Evolutionary conservation across 225 moss, liverwort and hornwort species (phyloP).

Genomic region (Pseudoscleropodium purum): DNA sequence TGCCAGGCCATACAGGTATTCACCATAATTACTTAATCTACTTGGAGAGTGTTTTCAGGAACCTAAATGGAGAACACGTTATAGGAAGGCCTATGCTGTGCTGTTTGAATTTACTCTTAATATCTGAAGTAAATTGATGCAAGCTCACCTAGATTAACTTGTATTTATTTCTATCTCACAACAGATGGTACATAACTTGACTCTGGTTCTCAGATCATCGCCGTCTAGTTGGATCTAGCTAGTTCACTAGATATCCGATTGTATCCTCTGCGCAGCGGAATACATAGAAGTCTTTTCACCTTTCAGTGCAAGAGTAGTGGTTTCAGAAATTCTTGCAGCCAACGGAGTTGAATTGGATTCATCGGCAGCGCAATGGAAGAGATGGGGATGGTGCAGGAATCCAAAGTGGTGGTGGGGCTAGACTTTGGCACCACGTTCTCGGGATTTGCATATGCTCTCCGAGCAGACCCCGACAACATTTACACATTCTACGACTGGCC

Average conservation of each 20-base stretch:
- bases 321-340: neutral
- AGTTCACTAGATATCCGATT: neutral
- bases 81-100: neutral
- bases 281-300: neutral
- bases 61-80: no score
- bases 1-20: neutral
- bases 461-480: neutral
- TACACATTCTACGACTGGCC: neutral
- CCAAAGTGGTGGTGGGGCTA: conserved; percentile 23
- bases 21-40: neutral
- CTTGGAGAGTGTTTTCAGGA: no score
- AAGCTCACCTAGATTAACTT: neutral
- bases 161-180: neutral
- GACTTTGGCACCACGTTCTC: conserved; percentile 21
- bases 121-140: neutral
- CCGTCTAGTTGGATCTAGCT: neutral
- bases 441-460: conserved; percentile 5
- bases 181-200: neutral
- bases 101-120: neutral
- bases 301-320: fast-evolving
- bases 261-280: neutral
- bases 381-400: neutral
- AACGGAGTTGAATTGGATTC: neutral
- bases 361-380: neutral
- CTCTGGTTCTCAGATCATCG: neutral